Conservation (phyloP, 2,329 filamentous ascomycete genomes). For the Penicillium frequentans region DNA sequence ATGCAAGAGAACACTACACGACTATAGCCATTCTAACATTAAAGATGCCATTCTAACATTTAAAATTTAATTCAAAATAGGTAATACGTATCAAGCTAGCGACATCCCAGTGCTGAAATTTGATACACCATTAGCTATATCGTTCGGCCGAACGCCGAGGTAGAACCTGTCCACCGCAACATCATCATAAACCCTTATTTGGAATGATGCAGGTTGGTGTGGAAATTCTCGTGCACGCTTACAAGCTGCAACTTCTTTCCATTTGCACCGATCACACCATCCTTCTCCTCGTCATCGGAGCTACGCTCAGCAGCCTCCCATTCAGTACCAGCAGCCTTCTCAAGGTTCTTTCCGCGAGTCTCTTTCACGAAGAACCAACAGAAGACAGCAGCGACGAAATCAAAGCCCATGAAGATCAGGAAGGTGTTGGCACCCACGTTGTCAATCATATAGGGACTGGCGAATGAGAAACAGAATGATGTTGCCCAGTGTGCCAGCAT, state of each 20-base stretch:
- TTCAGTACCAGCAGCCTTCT: conserved; percentile 31
- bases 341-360: conserved; percentile 53
- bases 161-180: background rate
- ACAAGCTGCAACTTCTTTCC: conserved; percentile 17
- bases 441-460: conserved; percentile 39
- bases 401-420: conserved; percentile 42
- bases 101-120: background rate
- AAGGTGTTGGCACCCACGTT: conserved; percentile 49
- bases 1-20: background rate
- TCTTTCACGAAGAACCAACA: conserved; percentile 56
- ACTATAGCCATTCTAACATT: background rate
- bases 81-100: background rate
- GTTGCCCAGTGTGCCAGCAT: conserved; percentile 33
- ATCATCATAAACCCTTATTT: background rate
- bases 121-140: background rate
- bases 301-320: conserved; percentile 18
- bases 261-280: conserved; percentile 8
- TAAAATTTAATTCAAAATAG: background rate
- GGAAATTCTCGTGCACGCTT: conserved; percentile 19
- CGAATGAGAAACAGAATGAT: conserved; percentile 33
- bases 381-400: conserved; percentile 48
- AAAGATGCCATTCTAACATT: background rate
- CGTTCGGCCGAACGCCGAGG: background rate
- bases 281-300: conserved; percentile 15
- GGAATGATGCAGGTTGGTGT: conserved; percentile 13